Conservation (phyloP, 2,329 filamentous ascomycete species). For the Penicillium fuscoglaucum region DNA sequence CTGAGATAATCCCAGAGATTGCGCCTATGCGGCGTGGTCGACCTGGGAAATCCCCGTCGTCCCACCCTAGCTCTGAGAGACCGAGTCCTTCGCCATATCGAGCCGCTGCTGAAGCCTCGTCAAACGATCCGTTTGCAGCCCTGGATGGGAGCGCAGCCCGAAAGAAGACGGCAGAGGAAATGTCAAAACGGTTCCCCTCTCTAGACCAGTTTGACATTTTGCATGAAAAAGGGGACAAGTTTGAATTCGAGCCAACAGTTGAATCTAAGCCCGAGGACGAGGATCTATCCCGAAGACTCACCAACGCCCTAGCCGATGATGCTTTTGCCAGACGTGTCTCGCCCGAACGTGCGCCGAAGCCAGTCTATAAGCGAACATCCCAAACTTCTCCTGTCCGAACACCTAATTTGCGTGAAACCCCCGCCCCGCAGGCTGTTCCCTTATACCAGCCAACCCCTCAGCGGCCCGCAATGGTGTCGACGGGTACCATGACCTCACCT, state of each 20-base stretch:
- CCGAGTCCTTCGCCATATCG: conserved; percentile 69
- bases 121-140: conserved; percentile 84
- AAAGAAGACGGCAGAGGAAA: conserved; percentile 66
- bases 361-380: conserved; percentile 26
- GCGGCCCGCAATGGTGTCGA: conserved; percentile 61
- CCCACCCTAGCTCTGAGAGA: conserved; percentile 52
- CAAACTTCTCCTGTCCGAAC: conserved; percentile 30
- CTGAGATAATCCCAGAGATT: conserved; percentile 79
- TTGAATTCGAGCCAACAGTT: conserved; percentile 71
- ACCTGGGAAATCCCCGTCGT: conserved; percentile 55
- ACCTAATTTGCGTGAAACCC: conserved; percentile 27
- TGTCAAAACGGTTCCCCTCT: conserved; percentile 82
- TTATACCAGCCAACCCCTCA: conserved; percentile 49
- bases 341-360: conserved; percentile 35
- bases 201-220: conserved; percentile 90
- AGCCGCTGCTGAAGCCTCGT: conserved; percentile 49
- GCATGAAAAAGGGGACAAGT: conserved; percentile 79
- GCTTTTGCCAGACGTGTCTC: conserved; percentile 63
- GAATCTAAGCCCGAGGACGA: conserved; percentile 48
- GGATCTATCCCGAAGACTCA: conserved; percentile 65
- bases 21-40: conserved; percentile 90
- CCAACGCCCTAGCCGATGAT: conserved; percentile 78
- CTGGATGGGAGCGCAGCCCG: conserved; percentile 67
- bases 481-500: conserved; percentile 75
- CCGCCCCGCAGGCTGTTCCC: conserved; percentile 31